Percentiles rank a stretch among this genome's conserved stretches.
Conservation (phyloP, 2,329 filamentous ascomycete species). For the Alternaria consortialis region DNA sequence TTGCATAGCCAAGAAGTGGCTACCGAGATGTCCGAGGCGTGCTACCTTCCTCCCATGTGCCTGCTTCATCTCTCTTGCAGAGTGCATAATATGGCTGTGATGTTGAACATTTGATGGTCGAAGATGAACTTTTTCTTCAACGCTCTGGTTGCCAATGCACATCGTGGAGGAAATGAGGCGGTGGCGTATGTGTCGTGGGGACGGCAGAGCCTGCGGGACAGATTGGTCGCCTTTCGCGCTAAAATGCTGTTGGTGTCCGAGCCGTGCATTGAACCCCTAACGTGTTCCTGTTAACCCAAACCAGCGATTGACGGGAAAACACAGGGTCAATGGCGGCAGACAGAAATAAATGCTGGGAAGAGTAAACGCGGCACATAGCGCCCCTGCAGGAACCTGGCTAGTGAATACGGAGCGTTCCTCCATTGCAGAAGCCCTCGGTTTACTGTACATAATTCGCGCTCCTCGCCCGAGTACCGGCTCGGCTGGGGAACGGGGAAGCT, state of each 20-base stretch:
- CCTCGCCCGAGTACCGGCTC: not conserved
- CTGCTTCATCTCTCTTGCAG: too few relatives aligned
- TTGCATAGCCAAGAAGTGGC: not conserved
- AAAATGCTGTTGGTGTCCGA: not conserved
- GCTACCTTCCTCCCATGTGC: not conserved
- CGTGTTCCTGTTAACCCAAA: not conserved
- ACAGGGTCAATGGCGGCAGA: not conserved
- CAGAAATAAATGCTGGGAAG: not conserved
- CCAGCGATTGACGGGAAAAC: constrained; percentile 1
- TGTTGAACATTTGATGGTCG: not conserved
- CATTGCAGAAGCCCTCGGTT: not conserved
- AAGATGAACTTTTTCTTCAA: not conserved
- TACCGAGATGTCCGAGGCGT: not conserved
- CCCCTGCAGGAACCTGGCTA: not conserved
- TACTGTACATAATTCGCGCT: not conserved
- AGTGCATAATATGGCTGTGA: not conserved
- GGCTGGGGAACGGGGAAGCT: not conserved
- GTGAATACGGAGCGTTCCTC: not conserved
- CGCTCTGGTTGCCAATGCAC: not conserved
- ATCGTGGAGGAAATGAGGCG: not conserved
- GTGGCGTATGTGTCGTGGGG: not conserved
- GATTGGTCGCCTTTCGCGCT: not conserved
- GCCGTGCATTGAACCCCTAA: not conserved
- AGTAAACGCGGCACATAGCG: not conserved
- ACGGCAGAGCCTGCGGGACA: not conserved